Base-by-base conservation (phyloP, 2,329 filamentous ascomycete genomes). In the Capronia coronata region DNA sequence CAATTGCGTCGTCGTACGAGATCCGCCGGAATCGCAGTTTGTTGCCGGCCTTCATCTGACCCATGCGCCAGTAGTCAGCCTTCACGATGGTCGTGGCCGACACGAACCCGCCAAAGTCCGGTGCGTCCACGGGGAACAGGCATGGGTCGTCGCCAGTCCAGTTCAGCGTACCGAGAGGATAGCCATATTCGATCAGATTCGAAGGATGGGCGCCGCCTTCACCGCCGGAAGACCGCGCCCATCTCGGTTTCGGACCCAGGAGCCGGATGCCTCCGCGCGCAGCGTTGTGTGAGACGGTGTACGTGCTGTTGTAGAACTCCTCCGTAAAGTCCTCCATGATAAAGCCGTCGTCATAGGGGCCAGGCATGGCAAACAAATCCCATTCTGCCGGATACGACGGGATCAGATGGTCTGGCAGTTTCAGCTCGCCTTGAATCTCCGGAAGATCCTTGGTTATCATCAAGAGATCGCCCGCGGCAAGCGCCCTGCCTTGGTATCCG, bases 131-230 rank as follows among this genome's bases (percentile, higher is more conserved):
- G 0, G 77, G 72, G 42, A 83, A 80, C 14, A 83, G 74, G n/a
- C 76, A 76, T 1, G 77, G 73, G 29, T 78, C 76, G 49, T 82
- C 78, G 2, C 79, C 79, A 0, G 77, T 80, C 73, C 75, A 83
- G 55, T 81, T 82, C 21, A 82, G 58, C 0, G 73, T 73, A 0
- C 78, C 78, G 1, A 78, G 61, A 0, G 76, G 75, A 60, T 82
- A 83, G 2, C 79, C 78, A 55, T 82, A 80, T 53, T 79, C 76
- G 18, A 78, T 71, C 13, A 78, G 59, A 53, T 82, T 81, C 27
- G 70, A 75, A 0, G 81, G 81, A 62, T 84, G 81, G 1, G 76
- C 72, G 9, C 81, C 81, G 6, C 79, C 81, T 52, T 82, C 79
- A 0, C 80, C 81, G 9, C 80, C 81, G 55, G 79, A 74, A 25